Percentiles rank a stretch among this genome's conserved stretches.
phyloP scores from a whole-genome alignment of 768 basidiomycete genomes.

The Russula earlei region DNA sequence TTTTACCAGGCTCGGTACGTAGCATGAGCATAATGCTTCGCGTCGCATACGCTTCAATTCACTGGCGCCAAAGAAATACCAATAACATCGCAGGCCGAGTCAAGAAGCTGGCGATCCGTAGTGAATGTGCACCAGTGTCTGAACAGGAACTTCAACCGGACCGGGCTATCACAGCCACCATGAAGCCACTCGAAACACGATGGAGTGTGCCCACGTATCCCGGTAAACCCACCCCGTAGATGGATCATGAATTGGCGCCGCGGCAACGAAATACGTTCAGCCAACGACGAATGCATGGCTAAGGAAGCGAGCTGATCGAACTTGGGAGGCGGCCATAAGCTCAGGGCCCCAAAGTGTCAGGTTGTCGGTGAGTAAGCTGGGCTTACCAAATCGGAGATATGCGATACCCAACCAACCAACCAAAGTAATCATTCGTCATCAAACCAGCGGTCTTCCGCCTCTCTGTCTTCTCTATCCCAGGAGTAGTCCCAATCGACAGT shows the following conservation, averaged over 20 bases:
- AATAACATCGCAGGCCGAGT: no score
- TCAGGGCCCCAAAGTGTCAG: neutral
- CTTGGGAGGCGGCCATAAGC: neutral
- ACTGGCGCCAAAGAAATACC: no score
- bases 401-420: neutral
- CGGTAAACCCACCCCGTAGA: neutral
- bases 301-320: neutral
- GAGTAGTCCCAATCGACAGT: slow-evolving; percentile 66
- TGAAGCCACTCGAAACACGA: neutral
- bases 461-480: slow-evolving; percentile 51
- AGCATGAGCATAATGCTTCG: neutral
- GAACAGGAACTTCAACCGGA: neutral
- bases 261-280: neutral
- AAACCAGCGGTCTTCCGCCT: slow-evolving; percentile 65
- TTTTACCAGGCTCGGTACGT: neutral
- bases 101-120: no score
- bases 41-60: no score
- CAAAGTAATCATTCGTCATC: slow-evolving; percentile 35
- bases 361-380: neutral
- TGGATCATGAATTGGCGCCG: neutral
- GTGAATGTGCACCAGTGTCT: neutral
- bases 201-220: neutral
- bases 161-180: no score
- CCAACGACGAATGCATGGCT: no score
- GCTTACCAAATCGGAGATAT: neutral